Percentiles rank a stretch among this genome's conserved stretches.
Conservation (phyloP, 768 basidiomycete species). For the Podaxis sp. region DNA sequence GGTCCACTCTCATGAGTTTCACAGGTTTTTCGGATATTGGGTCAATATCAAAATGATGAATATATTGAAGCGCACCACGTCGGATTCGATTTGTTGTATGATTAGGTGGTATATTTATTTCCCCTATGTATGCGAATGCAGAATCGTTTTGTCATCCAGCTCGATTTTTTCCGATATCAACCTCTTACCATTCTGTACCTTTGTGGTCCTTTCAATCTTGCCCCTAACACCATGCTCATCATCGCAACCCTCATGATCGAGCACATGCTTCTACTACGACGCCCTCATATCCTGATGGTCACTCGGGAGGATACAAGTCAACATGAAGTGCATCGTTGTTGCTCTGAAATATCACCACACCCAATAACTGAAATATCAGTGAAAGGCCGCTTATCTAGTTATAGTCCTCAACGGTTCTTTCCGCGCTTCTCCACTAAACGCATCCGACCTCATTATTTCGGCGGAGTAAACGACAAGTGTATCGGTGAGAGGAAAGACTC, state of each 20-base stretch:
- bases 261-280: conserved; percentile 48
- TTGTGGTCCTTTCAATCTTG: background rate
- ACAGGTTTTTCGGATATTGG: background rate
- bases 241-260: conserved; percentile 27
- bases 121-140: background rate
- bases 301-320: conserved; percentile 31
- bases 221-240: conserved; percentile 8
- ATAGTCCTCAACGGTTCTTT: conserved; percentile 40
- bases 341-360: conserved; percentile 42
- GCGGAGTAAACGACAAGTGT: conserved; percentile 52
- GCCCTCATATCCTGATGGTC: conserved; percentile 46
- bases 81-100: background rate
- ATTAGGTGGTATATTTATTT: background rate
- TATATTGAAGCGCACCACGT: too few relatives aligned
- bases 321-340: conserved; percentile 33
- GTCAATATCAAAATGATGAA: background rate
- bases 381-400: conserved; percentile 13
- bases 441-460: conserved; percentile 47
- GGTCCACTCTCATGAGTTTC: too few relatives aligned
- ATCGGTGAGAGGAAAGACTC: conserved; percentile 50
- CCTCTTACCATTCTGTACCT: background rate
- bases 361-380: background rate
- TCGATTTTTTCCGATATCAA: background rate
- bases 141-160: background rate
- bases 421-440: conserved; percentile 48